A percentile compares a stretch with the other conserved stretches of the same genome.
Evolutionary conservation across 1,284 basidiomycete genomes (phyloP).

Genomic region (Ganoderma leucocontextum): DNA sequence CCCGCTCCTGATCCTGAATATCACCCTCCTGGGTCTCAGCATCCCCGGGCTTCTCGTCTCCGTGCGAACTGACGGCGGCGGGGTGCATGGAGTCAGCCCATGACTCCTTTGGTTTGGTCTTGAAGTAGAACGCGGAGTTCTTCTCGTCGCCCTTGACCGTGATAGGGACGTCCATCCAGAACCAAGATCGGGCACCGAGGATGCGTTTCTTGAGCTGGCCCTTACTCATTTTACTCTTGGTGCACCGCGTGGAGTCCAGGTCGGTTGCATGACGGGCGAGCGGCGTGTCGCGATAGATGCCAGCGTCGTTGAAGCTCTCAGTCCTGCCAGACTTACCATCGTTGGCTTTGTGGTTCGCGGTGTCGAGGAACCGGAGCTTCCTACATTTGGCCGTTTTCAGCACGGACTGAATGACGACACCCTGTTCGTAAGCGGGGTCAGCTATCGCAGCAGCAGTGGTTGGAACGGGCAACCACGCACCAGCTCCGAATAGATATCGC

Average conservation of each 20-base stretch:
- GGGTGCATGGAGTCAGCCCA: neutral
- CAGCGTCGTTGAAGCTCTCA: neutral
- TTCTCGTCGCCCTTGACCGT: neutral
- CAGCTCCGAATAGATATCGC: neutral
- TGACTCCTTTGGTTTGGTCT: neutral
- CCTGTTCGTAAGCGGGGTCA: neutral
- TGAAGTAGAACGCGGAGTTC: conserved; percentile 3
- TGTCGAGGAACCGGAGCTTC: neutral
- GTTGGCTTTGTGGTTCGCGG: conserved; percentile 4
- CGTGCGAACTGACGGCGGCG: neutral
- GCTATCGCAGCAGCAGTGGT: neutral
- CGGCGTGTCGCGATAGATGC: neutral
- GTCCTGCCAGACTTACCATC: neutral
- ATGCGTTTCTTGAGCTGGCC: neutral
- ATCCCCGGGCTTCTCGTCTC: neutral
- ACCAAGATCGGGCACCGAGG: neutral
- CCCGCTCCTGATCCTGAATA: neutral
- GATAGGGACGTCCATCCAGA: conserved; percentile 8
- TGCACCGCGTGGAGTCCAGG: neutral
- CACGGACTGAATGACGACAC: neutral
- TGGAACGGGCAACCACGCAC: neutral
- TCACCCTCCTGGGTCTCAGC: neutral
- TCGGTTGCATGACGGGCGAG: neutral
- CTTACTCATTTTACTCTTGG: neutral
- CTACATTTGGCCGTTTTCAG: neutral